These are phyloP conservation scores for Lentinula sp. DNA, from an alignment of 768 basidiomycete species.

Conservation along the genomic window DNA sequence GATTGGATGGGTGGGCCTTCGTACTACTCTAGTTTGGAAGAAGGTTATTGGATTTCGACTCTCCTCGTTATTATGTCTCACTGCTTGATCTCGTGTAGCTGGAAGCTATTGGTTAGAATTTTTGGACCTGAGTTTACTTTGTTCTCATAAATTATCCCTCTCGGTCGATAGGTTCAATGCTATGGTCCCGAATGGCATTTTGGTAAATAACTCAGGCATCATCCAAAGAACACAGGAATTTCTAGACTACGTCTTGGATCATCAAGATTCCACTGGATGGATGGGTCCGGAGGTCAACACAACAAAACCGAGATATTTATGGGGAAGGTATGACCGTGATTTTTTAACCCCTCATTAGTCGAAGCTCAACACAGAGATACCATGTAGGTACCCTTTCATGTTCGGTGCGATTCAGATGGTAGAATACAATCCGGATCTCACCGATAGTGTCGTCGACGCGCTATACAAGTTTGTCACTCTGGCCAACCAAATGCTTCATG, in stretches of 20 bases:
- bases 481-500: conserved; percentile 48
- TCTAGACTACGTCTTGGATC: conserved; percentile 41
- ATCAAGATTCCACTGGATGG: conserved; percentile 51
- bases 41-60: conserved; percentile 21
- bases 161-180: conserved; percentile 21
- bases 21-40: conserved; percentile 35
- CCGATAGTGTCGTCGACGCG: conserved; percentile 38
- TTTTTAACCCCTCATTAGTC: background rate
- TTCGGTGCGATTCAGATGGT: conserved; percentile 55
- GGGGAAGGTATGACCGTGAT: conserved; percentile 34
- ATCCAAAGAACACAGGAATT: conserved; percentile 41
- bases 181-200: conserved; percentile 46
- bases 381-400: conserved; percentile 46
- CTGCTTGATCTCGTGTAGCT: conserved; percentile 21
- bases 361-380: too few species aligned
- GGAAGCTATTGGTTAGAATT: conserved; percentile 56
- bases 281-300: conserved; percentile 50
- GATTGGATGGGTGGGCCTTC: conserved; percentile 37
- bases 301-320: conserved; percentile 45
- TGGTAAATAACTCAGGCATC: conserved; percentile 39
- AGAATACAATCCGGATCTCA: conserved; percentile 37
- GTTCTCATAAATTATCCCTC: background rate
- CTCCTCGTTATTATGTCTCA: background rate
- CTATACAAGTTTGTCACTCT: conserved; percentile 47
- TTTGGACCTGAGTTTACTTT: background rate